A percentile compares a stretch with the other conserved stretches of the same genome.
Conservation (phyloP, 2,329 filamentous ascomycete species). For the Lasiodiplodia gonubiensis region DNA sequence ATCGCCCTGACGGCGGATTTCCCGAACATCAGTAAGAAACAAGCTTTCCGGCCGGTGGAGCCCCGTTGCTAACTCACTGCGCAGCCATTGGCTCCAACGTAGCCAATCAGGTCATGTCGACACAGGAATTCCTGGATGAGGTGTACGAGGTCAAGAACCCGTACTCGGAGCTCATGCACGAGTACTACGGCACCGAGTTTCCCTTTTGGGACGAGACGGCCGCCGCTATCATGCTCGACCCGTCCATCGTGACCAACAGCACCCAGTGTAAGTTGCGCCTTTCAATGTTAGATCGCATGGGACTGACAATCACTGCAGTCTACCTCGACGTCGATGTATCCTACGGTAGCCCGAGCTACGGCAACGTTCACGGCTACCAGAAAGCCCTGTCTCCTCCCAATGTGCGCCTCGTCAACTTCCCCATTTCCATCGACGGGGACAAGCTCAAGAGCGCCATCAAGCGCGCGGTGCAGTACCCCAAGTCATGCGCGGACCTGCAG, state of each 20-base stretch:
- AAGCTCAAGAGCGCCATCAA: constrained; percentile 47
- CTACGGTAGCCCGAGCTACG: constrained; percentile 50
- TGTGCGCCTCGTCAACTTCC: constrained; percentile 49
- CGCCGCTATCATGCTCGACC: constrained; percentile 49
- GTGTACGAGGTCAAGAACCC: constrained; percentile 46
- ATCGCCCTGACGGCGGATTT: constrained; percentile 57
- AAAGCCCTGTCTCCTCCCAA: constrained; percentile 46
- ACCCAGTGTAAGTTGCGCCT: constrained; percentile 39
- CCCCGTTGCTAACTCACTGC: neutral
- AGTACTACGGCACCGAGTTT: constrained; percentile 48
- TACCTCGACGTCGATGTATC: constrained; percentile 52
- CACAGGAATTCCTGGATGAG: constrained; percentile 48
- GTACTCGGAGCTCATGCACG: constrained; percentile 48
- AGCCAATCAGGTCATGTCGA: constrained; percentile 55
- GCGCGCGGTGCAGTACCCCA: constrained; percentile 42
- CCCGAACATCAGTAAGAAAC: constrained; percentile 42
- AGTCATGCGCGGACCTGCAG: constrained; percentile 28
- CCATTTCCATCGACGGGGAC: constrained; percentile 46
- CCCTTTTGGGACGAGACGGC: constrained; percentile 57
- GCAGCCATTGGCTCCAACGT: constrained; percentile 51
- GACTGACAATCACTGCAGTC: constrained; percentile 33
- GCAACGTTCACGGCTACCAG: constrained; percentile 53
- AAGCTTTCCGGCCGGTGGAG: constrained; percentile 1
- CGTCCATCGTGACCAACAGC: constrained; percentile 46
- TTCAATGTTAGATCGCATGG: too few species aligned